phyloP scores from a whole-genome alignment of 176 grass and related monocot genomes.

The Lolium rigidum region DNA sequence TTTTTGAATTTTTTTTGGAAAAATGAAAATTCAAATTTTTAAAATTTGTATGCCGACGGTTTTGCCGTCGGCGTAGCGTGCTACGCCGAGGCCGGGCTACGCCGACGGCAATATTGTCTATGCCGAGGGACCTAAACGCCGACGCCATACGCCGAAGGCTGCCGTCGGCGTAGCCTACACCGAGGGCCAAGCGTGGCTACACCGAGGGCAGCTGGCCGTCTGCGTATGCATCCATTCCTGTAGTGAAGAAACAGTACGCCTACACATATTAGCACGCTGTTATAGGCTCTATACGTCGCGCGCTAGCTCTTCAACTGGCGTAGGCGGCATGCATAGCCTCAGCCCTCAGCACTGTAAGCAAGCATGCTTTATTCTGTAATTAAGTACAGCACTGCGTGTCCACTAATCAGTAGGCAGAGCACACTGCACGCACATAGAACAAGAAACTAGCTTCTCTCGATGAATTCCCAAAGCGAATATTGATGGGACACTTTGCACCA shows the following conservation, averaged over 20 bases:
- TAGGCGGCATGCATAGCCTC: not conserved
- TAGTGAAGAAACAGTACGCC: not conserved
- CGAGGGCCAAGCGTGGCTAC: too few relatives aligned
- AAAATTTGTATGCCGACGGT: too few relatives aligned
- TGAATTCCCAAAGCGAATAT: constrained; percentile 52
- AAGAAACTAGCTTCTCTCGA: constrained; percentile 40
- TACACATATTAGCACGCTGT: constrained; percentile 33
- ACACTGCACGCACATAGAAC: constrained; percentile 45
- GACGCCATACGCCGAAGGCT: too few relatives aligned
- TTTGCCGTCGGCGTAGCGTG: too few relatives aligned
- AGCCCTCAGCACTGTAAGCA: constrained; percentile 5
- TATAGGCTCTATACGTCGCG: not conserved
- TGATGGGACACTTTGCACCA: constrained; percentile 42
- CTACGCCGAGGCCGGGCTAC: too few relatives aligned
- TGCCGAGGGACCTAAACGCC: too few relatives aligned
- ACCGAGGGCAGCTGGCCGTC: too few relatives aligned
- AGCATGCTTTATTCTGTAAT: constrained; percentile 43
- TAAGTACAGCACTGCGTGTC: constrained; percentile 48
- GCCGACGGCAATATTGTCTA: too few relatives aligned
- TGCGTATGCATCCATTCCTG: too few relatives aligned
- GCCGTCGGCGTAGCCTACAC: too few relatives aligned
- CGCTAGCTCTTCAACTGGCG: not conserved
- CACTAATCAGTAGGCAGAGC: constrained; percentile 44
- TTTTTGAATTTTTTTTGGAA: too few relatives aligned
- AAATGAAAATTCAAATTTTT: too few relatives aligned